A percentile compares a stretch with the other conserved stretches of the same genome.
These are phyloP conservation scores for Phytopythium montanum DNA, from an alignment of 352 stramenopile species.

Conservation along the genomic window DNA sequence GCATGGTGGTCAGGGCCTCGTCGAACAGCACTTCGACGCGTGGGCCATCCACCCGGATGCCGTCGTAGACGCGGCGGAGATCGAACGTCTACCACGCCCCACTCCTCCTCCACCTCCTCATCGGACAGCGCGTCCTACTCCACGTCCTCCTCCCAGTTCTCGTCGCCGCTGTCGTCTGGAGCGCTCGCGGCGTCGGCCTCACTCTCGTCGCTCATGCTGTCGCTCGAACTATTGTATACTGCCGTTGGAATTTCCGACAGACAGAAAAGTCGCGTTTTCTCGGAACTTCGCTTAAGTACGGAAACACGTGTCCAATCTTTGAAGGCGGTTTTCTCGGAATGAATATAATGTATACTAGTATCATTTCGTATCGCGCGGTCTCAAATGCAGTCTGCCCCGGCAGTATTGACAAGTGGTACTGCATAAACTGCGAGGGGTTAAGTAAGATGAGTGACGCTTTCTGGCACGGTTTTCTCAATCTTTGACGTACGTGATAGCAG, in stretches of 20 bases:
- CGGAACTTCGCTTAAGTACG: constrained; percentile 2
- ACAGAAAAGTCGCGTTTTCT: background rate
- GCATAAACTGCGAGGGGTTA: no score
- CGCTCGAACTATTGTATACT: background rate
- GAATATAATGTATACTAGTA: no score
- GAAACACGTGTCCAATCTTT: background rate
- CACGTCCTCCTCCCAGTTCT: constrained; percentile 1
- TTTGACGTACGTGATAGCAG: no score
- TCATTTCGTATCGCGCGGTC: no score
- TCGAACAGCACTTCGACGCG: no score
- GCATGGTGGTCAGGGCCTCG: no score
- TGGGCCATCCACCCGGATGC: no score
- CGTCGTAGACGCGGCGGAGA: no score
- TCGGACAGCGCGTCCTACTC: background rate
- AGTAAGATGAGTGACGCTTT: no score
- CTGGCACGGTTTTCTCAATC: no score
- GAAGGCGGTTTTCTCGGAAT: constrained; percentile 6
- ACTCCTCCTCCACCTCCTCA: background rate
- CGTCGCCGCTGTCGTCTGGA: background rate
- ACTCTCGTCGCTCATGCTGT: background rate
- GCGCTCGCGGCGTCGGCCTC: background rate
- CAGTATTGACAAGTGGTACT: no score
- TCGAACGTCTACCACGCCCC: background rate
- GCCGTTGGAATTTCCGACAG: background rate
- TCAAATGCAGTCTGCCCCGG: no score